phyloP scores from a whole-genome alignment of 169 alveolate genomes.

The Perkinsus olseni region DNA sequence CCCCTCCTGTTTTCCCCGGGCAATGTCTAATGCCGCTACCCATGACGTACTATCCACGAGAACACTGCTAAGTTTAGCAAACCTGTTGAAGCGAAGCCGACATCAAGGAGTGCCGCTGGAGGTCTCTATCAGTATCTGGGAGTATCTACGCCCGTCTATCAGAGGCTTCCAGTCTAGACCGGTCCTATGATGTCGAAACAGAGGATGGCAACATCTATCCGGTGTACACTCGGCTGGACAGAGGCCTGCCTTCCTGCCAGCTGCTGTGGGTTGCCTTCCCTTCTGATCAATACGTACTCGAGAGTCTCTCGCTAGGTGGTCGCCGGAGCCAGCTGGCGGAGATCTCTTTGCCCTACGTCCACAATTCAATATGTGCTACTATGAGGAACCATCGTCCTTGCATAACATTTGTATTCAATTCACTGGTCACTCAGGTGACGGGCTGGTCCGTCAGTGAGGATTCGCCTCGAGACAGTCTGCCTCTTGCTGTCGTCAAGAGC shows the following conservation, averaged over 20 bases:
- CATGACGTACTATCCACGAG: not conserved
- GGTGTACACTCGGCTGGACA: not conserved
- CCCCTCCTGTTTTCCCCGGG: not conserved
- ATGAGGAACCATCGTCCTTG: not conserved
- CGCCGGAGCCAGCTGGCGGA: not conserved
- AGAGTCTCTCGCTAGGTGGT: not conserved
- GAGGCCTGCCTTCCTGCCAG: no score
- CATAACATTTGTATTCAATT: not conserved
- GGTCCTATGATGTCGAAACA: not conserved
- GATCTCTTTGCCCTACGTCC: not conserved
- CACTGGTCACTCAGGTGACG: not conserved
- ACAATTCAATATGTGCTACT: not conserved
- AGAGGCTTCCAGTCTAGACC: not conserved
- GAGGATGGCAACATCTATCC: slow-evolving; percentile 3
- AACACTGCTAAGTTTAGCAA: not conserved
- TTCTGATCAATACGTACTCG: not conserved
- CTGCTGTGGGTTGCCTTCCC: not conserved
- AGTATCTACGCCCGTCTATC: not conserved
- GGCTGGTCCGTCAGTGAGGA: not conserved
- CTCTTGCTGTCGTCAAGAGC: not conserved
- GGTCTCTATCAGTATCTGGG: not conserved
- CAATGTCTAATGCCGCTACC: not conserved
- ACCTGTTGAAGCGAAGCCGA: not conserved
- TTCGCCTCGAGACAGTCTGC: not conserved
- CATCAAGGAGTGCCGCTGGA: not conserved